These are phyloP conservation scores for Rhynchosporium agropyri DNA, from an alignment of 2,329 filamentous ascomycete species.

Conservation along the genomic window DNA sequence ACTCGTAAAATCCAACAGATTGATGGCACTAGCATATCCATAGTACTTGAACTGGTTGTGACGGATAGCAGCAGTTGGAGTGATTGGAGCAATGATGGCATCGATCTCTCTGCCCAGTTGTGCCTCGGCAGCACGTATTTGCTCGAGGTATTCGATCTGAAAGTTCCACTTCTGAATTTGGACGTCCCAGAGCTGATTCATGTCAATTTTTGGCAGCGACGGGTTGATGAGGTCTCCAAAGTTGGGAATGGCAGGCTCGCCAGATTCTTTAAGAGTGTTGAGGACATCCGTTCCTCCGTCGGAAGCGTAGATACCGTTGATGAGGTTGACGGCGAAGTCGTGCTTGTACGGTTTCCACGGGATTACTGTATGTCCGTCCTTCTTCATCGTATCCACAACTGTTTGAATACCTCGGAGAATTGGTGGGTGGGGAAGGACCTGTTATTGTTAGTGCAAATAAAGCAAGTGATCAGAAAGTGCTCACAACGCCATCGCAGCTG, in stretches of 20 bases:
- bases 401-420: slow-evolving; percentile 42
- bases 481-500: slow-evolving; percentile 42
- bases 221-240: slow-evolving; percentile 34
- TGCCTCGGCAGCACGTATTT: slow-evolving; percentile 38
- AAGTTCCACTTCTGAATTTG: slow-evolving; percentile 37
- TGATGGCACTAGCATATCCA: slow-evolving; percentile 36
- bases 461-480: slow-evolving; percentile 11
- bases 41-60: slow-evolving; percentile 36
- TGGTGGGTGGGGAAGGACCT: slow-evolving; percentile 45
- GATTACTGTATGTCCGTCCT: slow-evolving; percentile 43
- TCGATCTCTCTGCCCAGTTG: slow-evolving; percentile 40
- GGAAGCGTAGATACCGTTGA: slow-evolving; percentile 36
- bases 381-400: slow-evolving; percentile 40
- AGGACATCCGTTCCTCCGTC: slow-evolving; percentile 37
- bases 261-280: slow-evolving; percentile 30
- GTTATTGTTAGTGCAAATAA: not conserved
- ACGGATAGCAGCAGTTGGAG: slow-evolving; percentile 42
- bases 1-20: slow-evolving; percentile 42
- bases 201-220: slow-evolving; percentile 29
- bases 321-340: slow-evolving; percentile 36
- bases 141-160: slow-evolving; percentile 43
- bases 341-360: slow-evolving; percentile 44
- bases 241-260: slow-evolving; percentile 46
- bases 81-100: slow-evolving; percentile 41
- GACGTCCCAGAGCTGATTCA: slow-evolving; percentile 35